A percentile compares a stretch with the other conserved stretches of the same genome.
Evolutionary conservation across 345 rosid genomes (phyloP).

Genomic region (Linum trigynum): DNA sequence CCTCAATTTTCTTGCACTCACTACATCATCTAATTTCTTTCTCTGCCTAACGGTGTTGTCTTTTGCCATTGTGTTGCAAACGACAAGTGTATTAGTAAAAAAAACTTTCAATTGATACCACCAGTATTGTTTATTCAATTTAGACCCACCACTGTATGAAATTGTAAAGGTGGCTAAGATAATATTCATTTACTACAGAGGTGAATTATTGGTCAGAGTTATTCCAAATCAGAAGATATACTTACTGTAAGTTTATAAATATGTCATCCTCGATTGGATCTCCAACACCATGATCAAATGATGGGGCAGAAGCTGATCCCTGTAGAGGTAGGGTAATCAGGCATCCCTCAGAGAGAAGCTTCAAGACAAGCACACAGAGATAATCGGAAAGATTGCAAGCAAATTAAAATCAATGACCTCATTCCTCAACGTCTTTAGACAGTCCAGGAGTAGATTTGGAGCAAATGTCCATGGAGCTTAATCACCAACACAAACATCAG

Average conservation of each 20-base stretch:
- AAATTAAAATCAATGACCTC: slow-evolving; percentile 38
- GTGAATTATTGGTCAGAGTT: neutral
- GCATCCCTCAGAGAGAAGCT: neutral
- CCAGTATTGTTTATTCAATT: neutral
- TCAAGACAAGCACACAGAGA: neutral
- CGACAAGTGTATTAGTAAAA: neutral
- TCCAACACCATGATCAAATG: slow-evolving; percentile 90
- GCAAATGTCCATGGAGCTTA: slow-evolving; percentile 95
- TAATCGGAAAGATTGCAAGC: neutral
- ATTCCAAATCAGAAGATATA: neutral
- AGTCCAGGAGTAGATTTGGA: slow-evolving; percentile 50
- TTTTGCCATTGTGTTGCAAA: neutral
- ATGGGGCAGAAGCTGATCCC: slow-evolving; percentile 83
- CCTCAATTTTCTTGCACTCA: neutral
- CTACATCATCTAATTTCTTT: neutral
- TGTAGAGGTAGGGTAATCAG: slow-evolving; percentile 16
- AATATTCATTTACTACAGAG: neutral
- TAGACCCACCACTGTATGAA: neutral
- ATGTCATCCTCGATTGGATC: slow-evolving; percentile 91
- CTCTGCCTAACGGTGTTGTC: neutral
- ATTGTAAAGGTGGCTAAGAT: neutral
- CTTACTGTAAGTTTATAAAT: slow-evolving; percentile 78
- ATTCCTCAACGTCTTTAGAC: slow-evolving; percentile 57
- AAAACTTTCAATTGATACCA: neutral
- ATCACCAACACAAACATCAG: slow-evolving; percentile 19